phyloP scores from a whole-genome alignment of 2,329 filamentous ascomycete species.

The Dichotomopilus funicola region DNA sequence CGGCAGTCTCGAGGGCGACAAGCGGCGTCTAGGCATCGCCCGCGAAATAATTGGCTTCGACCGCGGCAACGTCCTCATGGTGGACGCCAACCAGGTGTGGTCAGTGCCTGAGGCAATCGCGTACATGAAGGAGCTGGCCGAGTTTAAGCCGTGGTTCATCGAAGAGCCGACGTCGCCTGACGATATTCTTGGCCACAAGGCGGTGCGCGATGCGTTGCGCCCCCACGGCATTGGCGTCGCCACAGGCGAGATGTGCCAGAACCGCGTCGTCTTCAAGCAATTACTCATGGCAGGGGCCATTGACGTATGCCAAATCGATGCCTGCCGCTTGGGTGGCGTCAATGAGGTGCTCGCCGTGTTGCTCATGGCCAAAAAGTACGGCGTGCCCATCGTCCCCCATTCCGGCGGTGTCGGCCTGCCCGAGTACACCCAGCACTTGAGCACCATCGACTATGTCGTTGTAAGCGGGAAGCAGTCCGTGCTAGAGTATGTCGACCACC shows the following conservation, averaged over 20 bases:
- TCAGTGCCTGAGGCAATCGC: slow-evolving; percentile 81
- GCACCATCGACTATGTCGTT: slow-evolving; percentile 86
- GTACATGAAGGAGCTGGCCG: slow-evolving; percentile 74
- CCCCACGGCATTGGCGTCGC: slow-evolving; percentile 75
- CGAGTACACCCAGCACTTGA: slow-evolving; percentile 89
- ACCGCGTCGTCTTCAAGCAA: slow-evolving; percentile 91
- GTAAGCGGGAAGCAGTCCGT: slow-evolving; percentile 76
- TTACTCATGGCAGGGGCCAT: slow-evolving; percentile 73
- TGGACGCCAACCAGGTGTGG: slow-evolving; percentile 92
- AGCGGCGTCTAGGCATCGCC: slow-evolving; percentile 63
- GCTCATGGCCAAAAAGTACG: slow-evolving; percentile 73
- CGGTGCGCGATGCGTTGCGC: slow-evolving; percentile 71
- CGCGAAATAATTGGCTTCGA: slow-evolving; percentile 77
- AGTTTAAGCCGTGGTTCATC: slow-evolving; percentile 90
- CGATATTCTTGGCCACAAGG: slow-evolving; percentile 82
- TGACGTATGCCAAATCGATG: slow-evolving; percentile 84
- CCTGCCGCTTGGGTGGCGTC: slow-evolving; percentile 81
- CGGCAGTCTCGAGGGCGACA: slow-evolving; percentile 63
- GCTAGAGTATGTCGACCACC: slow-evolving; percentile 85
- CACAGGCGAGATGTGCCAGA: slow-evolving; percentile 93
- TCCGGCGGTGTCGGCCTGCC: slow-evolving; percentile 83
- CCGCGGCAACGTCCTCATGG: slow-evolving; percentile 78
- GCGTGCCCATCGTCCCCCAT: slow-evolving; percentile 80
- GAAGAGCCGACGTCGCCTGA: slow-evolving; percentile 90
- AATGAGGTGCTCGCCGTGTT: slow-evolving; percentile 90